Evolutionary conservation across 2,329 filamentous ascomycete species (phyloP).

Genomic region (Beauveria asiatica): DNA sequence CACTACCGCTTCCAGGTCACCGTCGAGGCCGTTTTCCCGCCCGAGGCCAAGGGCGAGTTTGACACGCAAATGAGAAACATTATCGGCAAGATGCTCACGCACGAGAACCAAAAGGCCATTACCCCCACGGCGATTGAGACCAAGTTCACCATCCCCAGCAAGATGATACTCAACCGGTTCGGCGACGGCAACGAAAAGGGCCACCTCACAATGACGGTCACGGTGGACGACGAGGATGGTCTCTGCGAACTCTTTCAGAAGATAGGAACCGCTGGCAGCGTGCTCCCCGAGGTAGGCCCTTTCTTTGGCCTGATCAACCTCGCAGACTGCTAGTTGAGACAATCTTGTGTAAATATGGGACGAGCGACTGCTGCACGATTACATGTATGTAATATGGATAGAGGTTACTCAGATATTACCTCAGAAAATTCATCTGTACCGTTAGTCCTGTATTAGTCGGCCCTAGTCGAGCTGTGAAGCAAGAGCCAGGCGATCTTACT

Average conservation of each 20-base stretch:
- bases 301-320: constrained; percentile 12
- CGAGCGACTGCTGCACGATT: not conserved
- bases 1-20: constrained; percentile 9
- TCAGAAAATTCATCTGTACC: too few species aligned
- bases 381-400: not conserved
- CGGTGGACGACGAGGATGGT: constrained; percentile 7
- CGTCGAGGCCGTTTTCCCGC: constrained; percentile 12
- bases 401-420: not conserved
- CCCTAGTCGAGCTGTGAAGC: too few species aligned
- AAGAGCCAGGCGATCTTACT: too few species aligned
- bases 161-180: constrained; percentile 13
- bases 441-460: too few species aligned
- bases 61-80: constrained; percentile 10
- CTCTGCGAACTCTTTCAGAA: constrained; percentile 11
- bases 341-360: not conserved
- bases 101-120: constrained; percentile 11
- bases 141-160: constrained; percentile 12
- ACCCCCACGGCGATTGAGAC: constrained; percentile 9
- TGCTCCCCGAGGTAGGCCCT: constrained; percentile 9
- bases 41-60: constrained; percentile 12
- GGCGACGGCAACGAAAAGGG: constrained; percentile 13
- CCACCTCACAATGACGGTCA: constrained; percentile 9
- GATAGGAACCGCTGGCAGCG: constrained; percentile 10
- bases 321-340: constrained; percentile 6
- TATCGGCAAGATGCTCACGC: constrained; percentile 9